Evolutionary conservation across 2,329 filamentous ascomycete species (phyloP), one percentile per base, ranked within the genome.

Genomic region (Colletotrichum truncatum): DNA sequence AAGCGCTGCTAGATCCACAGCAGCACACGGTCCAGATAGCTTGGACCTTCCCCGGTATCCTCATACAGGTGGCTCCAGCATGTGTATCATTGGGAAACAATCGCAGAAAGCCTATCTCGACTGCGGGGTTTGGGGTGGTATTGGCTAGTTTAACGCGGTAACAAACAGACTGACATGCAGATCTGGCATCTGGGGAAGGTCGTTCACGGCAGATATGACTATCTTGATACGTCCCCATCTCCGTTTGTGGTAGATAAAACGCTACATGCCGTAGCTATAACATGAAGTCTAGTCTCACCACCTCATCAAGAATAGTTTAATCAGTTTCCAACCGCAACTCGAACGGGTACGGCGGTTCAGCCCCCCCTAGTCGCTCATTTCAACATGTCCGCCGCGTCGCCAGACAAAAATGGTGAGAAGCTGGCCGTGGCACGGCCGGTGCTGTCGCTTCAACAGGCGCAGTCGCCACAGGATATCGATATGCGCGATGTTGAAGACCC

Each of bases 11-110:
- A 8, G 11, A 14, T 49, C n/a, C 38, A 36, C 34, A 30, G 12
- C 11, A 39, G 36, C 12, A 39, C 23, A 21, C 55, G n/a, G 49
- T 32, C 25, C 49, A 62, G 62, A 65, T 65, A 65, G 62, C 62
- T 55, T 65, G 62, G 62, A 61, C 60, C 60, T 64, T 64, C 60
- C 54, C 39, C 38, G 26, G 12, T n/a, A 10, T 12, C 36, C 26
- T 18, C 18, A n/a, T 4, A 6, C 32, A 9, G 23, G 26, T 28
- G 9, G 23, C 45, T 38, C 34, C 51, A 55, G 28, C 5, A 41
- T 10, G 32, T 36, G 56, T 46, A 61, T 55, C 57, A 54, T 55
- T 32, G 34, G 30, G 49, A 65, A 62, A 55, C 57, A 43, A 26
- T 16, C 28, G 10, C 14, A 23, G 4, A 61, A 65, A 55, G 41